These are phyloP conservation scores for Vigna hirtella DNA, from an alignment of 306 rosid genomes.

Conservation along the genomic window DNA sequence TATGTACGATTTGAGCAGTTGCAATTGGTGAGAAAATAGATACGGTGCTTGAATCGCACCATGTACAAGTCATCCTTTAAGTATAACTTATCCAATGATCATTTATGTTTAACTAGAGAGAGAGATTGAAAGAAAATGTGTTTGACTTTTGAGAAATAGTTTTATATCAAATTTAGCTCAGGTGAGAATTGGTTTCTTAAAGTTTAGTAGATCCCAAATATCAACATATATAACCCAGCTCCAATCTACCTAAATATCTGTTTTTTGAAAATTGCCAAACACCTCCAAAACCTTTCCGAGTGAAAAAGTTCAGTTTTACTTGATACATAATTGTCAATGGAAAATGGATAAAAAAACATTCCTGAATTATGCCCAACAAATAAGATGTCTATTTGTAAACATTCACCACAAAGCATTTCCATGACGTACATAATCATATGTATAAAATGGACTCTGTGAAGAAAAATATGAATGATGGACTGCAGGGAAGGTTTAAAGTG, in stretches of 20 bases:
- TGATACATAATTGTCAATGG: constrained; percentile 29
- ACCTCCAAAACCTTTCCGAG: background rate
- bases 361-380: background rate
- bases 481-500: constrained; percentile 12
- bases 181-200: constrained; percentile 1
- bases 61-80: too few relatives aligned
- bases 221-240: background rate
- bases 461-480: constrained; percentile 36
- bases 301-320: background rate
- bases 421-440: constrained; percentile 2
- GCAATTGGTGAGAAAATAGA: too few relatives aligned
- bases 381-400: background rate
- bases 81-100: background rate
- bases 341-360: background rate
- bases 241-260: background rate
- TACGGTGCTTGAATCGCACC: too few relatives aligned
- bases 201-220: constrained; percentile 10
- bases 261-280: background rate
- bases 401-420: constrained; percentile 4
- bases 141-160: background rate
- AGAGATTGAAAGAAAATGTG: background rate
- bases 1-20: too few relatives aligned
- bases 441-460: constrained; percentile 12
- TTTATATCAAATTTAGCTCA: background rate
- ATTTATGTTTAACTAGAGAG: constrained; percentile 7